Evolutionary conservation across 2,329 filamentous ascomycete genomes (phyloP), one percentile per base, ranked within the genome.

Genomic region (Trichoderma sp.): DNA sequence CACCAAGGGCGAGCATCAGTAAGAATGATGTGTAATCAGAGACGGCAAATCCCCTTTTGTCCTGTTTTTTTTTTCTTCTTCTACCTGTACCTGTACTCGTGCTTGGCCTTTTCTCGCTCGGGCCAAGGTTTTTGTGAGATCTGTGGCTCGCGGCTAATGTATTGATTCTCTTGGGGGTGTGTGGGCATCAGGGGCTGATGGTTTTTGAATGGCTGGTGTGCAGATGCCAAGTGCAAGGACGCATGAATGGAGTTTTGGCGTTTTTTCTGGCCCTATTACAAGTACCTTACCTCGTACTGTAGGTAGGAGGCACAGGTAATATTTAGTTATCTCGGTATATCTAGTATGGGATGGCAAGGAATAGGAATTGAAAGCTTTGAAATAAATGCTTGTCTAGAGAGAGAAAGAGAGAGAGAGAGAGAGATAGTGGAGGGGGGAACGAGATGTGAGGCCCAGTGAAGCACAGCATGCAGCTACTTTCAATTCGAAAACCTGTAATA

Each of bases 1-100:
- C 58, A 75, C 75, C n/a, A 60, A 75, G 11, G 74, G 73, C 24
- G 71, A 71, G 47, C 53, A 57, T 58, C 62, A 72, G 28, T 70
- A 64, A 57, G 9, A 34, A 21, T n/a, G 32, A 21, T 58, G 51
- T 9, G 8, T 28, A 43, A 28, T 28, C 6, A 32, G 51, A 28
- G 14, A 28, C 15, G 18, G 39, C 18, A 1, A 14, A 36, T 26
- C 14, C 30, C 15, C 15, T 4, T 53, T 9, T 14, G 6, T n/a
- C 11, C 34, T 24, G 24, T 53, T 24, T 53, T 14, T 6, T 12
- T 43, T 2, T 30, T 39, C 36, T 32, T 8, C 21, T 39, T 64
- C 24, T 47, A 47, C 18, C 18, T 47, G 18, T 21, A 51, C 43
- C 43, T 51, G 43, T 53, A 21, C 28, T 18, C 7, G 28, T 56